A percentile compares a stretch with the other conserved stretches of the same genome.
Evolutionary conservation across 345 rosid species (phyloP).

Genomic region (Eucalyptus camaldulensis): DNA sequence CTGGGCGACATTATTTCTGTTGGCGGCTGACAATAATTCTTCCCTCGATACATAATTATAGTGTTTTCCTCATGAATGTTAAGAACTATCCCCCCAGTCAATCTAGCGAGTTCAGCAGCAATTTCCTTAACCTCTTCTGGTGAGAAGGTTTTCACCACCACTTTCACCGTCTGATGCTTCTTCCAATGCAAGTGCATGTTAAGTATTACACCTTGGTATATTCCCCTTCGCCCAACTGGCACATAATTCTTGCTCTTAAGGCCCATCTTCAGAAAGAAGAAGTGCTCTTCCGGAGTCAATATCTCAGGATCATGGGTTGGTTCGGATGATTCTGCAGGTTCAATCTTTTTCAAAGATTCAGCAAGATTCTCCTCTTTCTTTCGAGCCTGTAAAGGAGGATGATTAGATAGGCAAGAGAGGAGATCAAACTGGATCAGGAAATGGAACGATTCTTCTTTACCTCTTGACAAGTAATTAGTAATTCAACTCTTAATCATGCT

Average conservation of each 20-base stretch:
- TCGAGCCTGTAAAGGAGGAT: conserved; percentile 37
- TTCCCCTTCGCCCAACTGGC: conserved; percentile 82
- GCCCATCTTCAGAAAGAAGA: conserved; percentile 81
- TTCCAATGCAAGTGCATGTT: conserved; percentile 99
- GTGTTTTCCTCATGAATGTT: conserved; percentile 75
- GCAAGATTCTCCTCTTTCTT: conserved; percentile 72
- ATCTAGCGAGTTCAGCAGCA: conserved; percentile 70
- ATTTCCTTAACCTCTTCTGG: conserved; percentile 85
- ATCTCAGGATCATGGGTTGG: conserved; percentile 88
- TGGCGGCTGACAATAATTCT: conserved; percentile 90
- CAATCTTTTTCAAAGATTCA: conserved; percentile 65
- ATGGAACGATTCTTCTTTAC: neutral
- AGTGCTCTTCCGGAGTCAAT: conserved; percentile 91
- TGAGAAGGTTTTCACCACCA: conserved; percentile 74
- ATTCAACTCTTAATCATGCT: neutral
- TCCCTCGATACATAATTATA: conserved; percentile 88
- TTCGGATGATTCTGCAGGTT: conserved; percentile 59
- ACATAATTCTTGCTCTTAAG: conserved; percentile 93
- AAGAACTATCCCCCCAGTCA: conserved; percentile 86
- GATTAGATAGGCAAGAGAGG: neutral
- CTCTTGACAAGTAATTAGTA: neutral
- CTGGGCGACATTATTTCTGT: conserved; percentile 94
- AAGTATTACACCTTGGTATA: conserved; percentile 91
- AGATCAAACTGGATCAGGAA: neutral
- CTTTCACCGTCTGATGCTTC: conserved; percentile 89